phyloP scores from a whole-genome alignment of 106 monocot genomes.

The Chionographis japonica region DNA sequence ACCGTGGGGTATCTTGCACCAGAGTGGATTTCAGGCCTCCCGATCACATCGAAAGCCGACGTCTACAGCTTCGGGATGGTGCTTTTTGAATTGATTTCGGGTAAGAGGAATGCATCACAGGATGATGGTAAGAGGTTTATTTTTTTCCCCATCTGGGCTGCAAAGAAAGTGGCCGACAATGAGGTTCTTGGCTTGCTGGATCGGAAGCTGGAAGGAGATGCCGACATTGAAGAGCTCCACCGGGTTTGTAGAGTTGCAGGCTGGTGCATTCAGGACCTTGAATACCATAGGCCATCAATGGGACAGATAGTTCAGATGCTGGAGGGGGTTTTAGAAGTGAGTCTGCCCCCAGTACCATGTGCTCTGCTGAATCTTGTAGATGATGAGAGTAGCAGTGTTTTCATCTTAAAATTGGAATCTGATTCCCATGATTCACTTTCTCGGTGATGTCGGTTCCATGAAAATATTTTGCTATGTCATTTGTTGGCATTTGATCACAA shows the following conservation, averaged over 20 bases:
- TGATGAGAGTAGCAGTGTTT: background rate
- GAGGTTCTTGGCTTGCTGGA: background rate
- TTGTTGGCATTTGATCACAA: no score
- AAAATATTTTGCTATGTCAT: no score
- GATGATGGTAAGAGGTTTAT: no score
- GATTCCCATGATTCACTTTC: no score
- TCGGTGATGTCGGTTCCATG: no score
- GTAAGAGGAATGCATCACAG: no score
- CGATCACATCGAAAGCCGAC: no score
- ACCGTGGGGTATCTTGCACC: no score
- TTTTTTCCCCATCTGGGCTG: background rate
- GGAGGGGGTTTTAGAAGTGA: background rate
- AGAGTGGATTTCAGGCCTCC: no score
- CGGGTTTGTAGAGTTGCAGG: background rate
- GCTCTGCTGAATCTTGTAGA: background rate
- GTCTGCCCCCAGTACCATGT: background rate
- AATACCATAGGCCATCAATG: background rate
- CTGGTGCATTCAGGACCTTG: background rate
- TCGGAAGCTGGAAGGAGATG: background rate
- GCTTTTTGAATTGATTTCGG: no score
- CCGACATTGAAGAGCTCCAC: background rate
- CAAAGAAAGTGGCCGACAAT: background rate
- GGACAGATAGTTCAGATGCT: conserved; percentile 1
- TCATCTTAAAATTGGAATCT: no score
- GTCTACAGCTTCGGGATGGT: no score